Evolutionary conservation across 2,329 filamentous ascomycete genomes (phyloP), one percentile per base, ranked within the genome.

Genomic region (Microsporum canis): DNA sequence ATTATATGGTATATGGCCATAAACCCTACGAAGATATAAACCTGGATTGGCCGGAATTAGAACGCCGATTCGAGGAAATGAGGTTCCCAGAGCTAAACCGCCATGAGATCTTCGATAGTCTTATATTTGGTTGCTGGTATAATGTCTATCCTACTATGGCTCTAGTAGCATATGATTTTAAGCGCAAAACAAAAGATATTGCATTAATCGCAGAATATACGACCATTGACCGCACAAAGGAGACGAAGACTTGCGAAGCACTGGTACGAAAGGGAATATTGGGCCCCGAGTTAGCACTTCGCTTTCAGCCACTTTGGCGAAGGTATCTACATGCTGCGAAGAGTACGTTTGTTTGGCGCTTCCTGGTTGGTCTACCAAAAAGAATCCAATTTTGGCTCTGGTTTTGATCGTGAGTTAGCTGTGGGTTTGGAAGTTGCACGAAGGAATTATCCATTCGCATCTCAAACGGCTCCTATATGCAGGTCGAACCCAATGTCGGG

Each of bases 61-160:
- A 59, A 17, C 17, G 36, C 61, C 61, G 63, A 62, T 68, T 66
- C 60, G 17, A 58, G 33, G 58, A 63, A 45, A 61, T 64, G 58
- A 56, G 65, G n/a, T 65, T 64, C 55, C 65, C 61, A 59, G 65
- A 66, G 60, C 63, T 66, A 17, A 61, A 64, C 29, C 61, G 63
- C 10, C 36, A 66, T 39, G 36, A 60, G 38, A 47, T 65, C 45
- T 66, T 66, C 49, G 63, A 67, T 62, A 43, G 41, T 17, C 61
- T 67, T 33, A 66, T 62, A 64, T 60, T 59, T 60, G 47, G 39
- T 60, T 67, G 64, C 63, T 67, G 61, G 65, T 34, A 65, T 27
- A 59, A 66, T 64, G 62, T 67, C 53, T 67, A 63, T 62, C 66
- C 66, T 62, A 67, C 60, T 55, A 66, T 66, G 60, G 64, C 63